Base-by-base conservation (phyloP, 2,329 filamentous ascomycete species). In the Didymellaceae sp. region DNA sequence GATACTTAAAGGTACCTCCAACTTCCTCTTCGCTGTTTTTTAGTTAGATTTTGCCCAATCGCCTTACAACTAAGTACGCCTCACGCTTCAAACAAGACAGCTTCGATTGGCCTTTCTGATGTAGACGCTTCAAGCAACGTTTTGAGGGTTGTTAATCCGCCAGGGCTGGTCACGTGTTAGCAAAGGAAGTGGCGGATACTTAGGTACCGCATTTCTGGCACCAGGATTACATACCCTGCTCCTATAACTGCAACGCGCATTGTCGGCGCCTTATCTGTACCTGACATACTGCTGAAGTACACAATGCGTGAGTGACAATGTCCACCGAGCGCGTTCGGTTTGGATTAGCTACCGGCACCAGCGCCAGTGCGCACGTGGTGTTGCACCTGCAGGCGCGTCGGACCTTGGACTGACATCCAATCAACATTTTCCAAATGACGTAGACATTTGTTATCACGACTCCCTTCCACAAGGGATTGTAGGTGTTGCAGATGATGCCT, bases 1-100 rank as follows among this genome's bases (percentile, higher is more conserved):
- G 74, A 47, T 79, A 74, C 17, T 70, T 68, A 59, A 82, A 81
- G 1, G 77, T 79, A 2, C 79, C 79, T 2, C 78, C 79, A 35
- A 82, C 68, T 0, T 71, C 66, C 6, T 68, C 61, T 45, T 77
- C 73, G 20, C 67, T 69, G 38, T 37, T 14, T 3, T 22, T 28
- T 14, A 21, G 25, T 60, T 37, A 59, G 52, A 21, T 24, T 13
- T 28, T 31, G 14, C 9, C 1, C 10, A 25, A 9, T 21, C 14
- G 22, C 13, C 7, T 20, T 4, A 10, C 10, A 5, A 11, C 14
- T 6, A 21, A 14, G 6, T 17, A 11, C 2, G 9, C 7, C 55
- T 41, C 51, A 70, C 16, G 71, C 63, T 62, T 81, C 79, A 30
- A 80, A 81, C 2, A 81, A 62, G 5, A 70, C 69, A 0, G 66